Conservation (phyloP, 2,329 filamentous ascomycete genomes). For the Knoxdaviesia proteae region DNA sequence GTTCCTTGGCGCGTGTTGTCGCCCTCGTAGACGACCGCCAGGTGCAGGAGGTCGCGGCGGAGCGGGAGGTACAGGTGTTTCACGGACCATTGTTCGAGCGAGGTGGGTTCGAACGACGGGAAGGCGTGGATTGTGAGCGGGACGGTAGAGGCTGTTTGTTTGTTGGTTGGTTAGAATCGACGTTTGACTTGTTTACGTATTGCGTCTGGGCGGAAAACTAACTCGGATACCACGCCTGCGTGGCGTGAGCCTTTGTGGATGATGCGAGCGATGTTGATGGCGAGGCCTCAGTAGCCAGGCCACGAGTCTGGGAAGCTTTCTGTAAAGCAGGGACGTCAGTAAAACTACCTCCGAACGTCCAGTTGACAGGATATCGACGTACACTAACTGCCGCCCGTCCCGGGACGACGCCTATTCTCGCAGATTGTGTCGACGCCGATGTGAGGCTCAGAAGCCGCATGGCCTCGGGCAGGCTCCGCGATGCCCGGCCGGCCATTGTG, state of each 20-base stretch:
- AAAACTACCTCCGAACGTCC: too few relatives aligned
- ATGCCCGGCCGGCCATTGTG: conserved; percentile 24
- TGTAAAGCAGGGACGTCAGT: too few relatives aligned
- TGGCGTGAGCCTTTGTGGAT: too few relatives aligned
- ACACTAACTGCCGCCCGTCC: too few relatives aligned
- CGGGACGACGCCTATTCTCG: neutral
- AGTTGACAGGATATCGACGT: too few relatives aligned
- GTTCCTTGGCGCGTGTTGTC: conserved; percentile 76
- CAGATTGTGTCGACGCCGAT: conserved; percentile 8
- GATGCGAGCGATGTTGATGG: conserved; percentile 4
- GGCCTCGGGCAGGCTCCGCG: conserved; percentile 30
- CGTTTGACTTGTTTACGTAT: too few relatives aligned
- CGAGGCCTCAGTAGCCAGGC: conserved; percentile 33
- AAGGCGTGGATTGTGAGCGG: conserved; percentile 78
- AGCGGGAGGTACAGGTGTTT: conserved; percentile 75
- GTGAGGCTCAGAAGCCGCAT: conserved; percentile 27
- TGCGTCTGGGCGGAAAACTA: too few relatives aligned
- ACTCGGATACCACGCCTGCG: too few relatives aligned
- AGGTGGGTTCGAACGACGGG: conserved; percentile 65
- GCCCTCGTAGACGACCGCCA: conserved; percentile 80
- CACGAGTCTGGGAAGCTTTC: conserved; percentile 20
- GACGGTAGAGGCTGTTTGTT: conserved; percentile 34
- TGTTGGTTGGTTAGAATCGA: neutral
- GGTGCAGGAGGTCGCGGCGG: conserved; percentile 78
- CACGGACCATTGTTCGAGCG: conserved; percentile 56